These are phyloP conservation scores for Plasmodium fragile DNA, from an alignment of 169 alveolate species.

Conservation along the genomic window DNA sequence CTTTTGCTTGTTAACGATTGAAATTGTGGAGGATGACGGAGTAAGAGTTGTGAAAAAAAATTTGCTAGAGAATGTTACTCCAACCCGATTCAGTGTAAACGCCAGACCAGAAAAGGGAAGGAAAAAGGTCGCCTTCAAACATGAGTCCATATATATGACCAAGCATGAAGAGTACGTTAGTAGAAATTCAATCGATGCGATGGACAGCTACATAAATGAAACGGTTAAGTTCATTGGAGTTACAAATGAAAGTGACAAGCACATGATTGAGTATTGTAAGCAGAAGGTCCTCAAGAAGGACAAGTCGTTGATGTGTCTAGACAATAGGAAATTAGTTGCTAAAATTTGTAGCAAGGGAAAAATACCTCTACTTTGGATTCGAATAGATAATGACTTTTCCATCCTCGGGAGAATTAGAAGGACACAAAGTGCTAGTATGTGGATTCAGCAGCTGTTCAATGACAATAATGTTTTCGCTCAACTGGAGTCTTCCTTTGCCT, in stretches of 20 bases:
- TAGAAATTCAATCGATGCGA: slow-evolving; percentile 2
- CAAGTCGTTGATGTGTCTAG: slow-evolving; percentile 80
- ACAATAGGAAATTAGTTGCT: slow-evolving; percentile 90
- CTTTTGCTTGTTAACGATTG: slow-evolving; percentile 38
- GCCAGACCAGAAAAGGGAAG: slow-evolving; percentile 89
- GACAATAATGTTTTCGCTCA: slow-evolving; percentile 85
- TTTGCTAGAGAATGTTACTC: slow-evolving; percentile 67
- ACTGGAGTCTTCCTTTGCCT: slow-evolving; percentile 86
- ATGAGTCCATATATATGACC: slow-evolving; percentile 28
- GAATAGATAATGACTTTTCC: slow-evolving; percentile 85
- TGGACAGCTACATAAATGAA: slow-evolving; percentile 27
- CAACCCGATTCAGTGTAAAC: slow-evolving; percentile 82
- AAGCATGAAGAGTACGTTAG: slow-evolving; percentile 23
- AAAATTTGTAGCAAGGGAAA: slow-evolving; percentile 88
- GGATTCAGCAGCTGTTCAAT: slow-evolving; percentile 90
- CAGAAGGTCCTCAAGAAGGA: slow-evolving; percentile 76
- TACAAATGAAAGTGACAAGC: slow-evolving; percentile 79
- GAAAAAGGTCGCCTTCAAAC: slow-evolving; percentile 78
- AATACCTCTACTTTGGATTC: slow-evolving; percentile 89
- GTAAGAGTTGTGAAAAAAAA: slow-evolving; percentile 80
- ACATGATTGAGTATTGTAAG: slow-evolving; percentile 79
- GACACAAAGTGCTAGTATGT: slow-evolving; percentile 88
- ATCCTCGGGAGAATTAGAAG: slow-evolving; percentile 86
- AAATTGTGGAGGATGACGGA: slow-evolving; percentile 83
- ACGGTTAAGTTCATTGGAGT: slow-evolving; percentile 78